Percentiles rank a stretch among this genome's conserved stretches.
Evolutionary conservation across 73 alveolate species (phyloP).

Genomic region (Paramecium caudatum): DNA sequence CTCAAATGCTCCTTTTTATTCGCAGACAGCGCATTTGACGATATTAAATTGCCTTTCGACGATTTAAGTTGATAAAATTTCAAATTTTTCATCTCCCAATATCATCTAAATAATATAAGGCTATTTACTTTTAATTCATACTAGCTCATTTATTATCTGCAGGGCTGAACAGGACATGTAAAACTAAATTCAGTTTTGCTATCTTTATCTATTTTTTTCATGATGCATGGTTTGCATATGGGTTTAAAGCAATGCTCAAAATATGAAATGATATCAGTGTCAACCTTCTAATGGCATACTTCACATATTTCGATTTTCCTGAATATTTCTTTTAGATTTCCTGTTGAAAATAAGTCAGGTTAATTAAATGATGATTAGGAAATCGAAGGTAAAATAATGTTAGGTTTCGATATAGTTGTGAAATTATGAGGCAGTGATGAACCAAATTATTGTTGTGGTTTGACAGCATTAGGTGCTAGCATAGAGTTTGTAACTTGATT

Average conservation of each 20-base stretch:
- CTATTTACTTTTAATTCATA: not conserved
- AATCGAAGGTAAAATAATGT: not conserved
- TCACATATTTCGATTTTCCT: conserved; percentile 49
- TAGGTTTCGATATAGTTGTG: not conserved
- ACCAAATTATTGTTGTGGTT: not conserved
- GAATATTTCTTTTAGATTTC: too few species aligned
- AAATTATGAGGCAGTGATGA: not conserved
- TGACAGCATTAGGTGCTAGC: not conserved
- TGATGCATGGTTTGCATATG: not conserved
- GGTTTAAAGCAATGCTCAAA: conserved; percentile 70
- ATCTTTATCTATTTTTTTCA: conserved; percentile 60
- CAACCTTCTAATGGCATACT: conserved; percentile 60
- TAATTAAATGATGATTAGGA: not conserved
- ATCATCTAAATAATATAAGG: not conserved
- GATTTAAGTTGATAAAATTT: not conserved
- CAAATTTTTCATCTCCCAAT: conserved; percentile 67
- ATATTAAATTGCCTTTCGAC: conserved; percentile 27
- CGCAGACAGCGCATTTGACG: conserved; percentile 54
- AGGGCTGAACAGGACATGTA: not conserved
- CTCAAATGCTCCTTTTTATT: conserved; percentile 77
- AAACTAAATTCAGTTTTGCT: not conserved
- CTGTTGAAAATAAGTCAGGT: too few species aligned
- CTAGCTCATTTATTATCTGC: not conserved
- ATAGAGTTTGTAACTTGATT: not conserved
- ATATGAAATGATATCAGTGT: conserved; percentile 30